phyloP scores from a whole-genome alignment of 306 rosid genomes.

The Heteromeles arbutifolia region DNA sequence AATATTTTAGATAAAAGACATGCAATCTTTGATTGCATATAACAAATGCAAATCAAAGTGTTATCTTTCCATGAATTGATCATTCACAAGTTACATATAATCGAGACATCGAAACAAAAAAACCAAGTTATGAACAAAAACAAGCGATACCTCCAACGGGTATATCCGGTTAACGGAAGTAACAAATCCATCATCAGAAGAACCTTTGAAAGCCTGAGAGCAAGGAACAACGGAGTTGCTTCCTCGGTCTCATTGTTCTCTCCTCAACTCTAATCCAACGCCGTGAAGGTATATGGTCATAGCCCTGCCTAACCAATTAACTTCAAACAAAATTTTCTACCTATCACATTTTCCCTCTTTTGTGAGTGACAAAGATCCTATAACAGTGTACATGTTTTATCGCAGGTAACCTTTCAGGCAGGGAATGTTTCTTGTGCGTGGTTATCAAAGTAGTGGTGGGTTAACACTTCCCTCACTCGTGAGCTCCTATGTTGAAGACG shows the following conservation, averaged over 20 bases:
- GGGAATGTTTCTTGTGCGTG: conserved; percentile 21
- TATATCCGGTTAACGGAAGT: not conserved
- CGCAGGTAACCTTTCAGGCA: conserved; percentile 1
- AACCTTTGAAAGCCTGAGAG: not conserved
- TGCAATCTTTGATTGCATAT: not conserved
- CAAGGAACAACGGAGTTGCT: not conserved
- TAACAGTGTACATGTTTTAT: not conserved
- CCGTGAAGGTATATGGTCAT: not conserved
- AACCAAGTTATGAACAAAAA: not conserved
- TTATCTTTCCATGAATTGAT: not conserved
- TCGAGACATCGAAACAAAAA: not conserved
- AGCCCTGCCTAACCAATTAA: not conserved
- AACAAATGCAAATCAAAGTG: not conserved
- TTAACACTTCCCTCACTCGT: conserved; percentile 61
- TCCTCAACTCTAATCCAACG: not conserved
- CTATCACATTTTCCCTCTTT: not conserved
- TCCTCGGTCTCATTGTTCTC: not conserved
- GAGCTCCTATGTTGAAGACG: conserved; percentile 90
- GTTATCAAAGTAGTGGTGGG: conserved; percentile 43
- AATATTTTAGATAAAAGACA: not conserved
- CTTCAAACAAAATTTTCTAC: not conserved
- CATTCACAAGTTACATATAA: not conserved
- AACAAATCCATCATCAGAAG: not conserved
- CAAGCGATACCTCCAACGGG: not conserved
- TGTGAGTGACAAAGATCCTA: not conserved